Evolutionary conservation across 2,329 filamentous ascomycete genomes (phyloP).

Genomic region (Penicillium concentricum): DNA sequence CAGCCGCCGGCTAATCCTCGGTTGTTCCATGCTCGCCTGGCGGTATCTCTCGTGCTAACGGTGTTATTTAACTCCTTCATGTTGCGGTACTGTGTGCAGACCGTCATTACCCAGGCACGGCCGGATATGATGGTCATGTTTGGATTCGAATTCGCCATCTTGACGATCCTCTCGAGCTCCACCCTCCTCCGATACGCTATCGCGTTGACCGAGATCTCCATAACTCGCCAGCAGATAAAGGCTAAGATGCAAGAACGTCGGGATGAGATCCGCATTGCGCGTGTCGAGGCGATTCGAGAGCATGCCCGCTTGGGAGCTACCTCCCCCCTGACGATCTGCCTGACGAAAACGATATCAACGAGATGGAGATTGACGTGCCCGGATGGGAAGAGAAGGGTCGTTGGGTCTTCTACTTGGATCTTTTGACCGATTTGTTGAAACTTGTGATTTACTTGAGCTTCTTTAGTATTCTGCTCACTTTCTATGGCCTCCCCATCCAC

Average conservation of each 20-base stretch:
- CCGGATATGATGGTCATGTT: slow-evolving; percentile 99
- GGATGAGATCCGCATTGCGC: slow-evolving; percentile 60
- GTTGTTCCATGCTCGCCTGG: slow-evolving; percentile 81
- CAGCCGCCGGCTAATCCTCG: slow-evolving; percentile 86
- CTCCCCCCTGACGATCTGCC: slow-evolving; percentile 50
- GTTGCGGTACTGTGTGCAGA: slow-evolving; percentile 75
- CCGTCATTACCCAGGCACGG: slow-evolving; percentile 81
- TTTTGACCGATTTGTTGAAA: slow-evolving; percentile 86
- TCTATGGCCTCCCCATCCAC: slow-evolving; percentile 94
- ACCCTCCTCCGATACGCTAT: slow-evolving; percentile 77
- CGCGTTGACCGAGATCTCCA: slow-evolving; percentile 72
- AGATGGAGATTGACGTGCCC: slow-evolving; percentile 90
- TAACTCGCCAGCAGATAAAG: slow-evolving; percentile 71
- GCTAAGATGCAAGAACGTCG: slow-evolving; percentile 67
- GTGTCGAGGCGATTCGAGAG: slow-evolving; percentile 48
- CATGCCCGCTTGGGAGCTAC: slow-evolving; percentile 38
- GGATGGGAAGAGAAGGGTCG: slow-evolving; percentile 97
- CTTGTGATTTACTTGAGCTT: slow-evolving; percentile 85
- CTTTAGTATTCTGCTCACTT: slow-evolving; percentile 87
- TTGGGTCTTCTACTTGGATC: slow-evolving; percentile 84
- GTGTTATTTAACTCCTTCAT: slow-evolving; percentile 77
- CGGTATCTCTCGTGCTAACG: slow-evolving; percentile 74
- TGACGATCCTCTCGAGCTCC: slow-evolving; percentile 76
- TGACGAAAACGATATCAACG: slow-evolving; percentile 74
- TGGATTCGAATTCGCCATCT: slow-evolving; percentile 90